Evolutionary conservation across 129 eudicot genomes (phyloP).

Genomic region (Sambucus nigra): DNA sequence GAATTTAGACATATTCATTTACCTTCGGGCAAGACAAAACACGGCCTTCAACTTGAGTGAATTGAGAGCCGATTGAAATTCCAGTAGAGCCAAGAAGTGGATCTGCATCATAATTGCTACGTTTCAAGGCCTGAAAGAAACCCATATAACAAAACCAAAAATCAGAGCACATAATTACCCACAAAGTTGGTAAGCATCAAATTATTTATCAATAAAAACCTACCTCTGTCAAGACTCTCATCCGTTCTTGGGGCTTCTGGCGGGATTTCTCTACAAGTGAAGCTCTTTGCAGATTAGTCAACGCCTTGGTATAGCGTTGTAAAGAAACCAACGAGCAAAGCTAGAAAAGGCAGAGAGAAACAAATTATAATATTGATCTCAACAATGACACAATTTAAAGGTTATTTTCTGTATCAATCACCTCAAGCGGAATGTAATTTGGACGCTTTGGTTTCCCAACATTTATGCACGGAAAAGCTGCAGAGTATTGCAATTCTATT

Average conservation of each 20-base stretch:
- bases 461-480: conserved; percentile 72
- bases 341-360: conserved; percentile 21
- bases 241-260: conserved; percentile 79
- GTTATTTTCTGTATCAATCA: conserved; percentile 4
- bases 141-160: neutral
- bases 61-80: conserved; percentile 47
- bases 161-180: neutral
- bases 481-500: conserved; percentile 59
- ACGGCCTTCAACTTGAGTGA: conserved; percentile 75
- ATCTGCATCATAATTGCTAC: conserved; percentile 39
- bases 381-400: neutral
- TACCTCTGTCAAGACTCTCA: conserved; percentile 55
- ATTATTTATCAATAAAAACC: conserved; percentile 7
- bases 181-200: neutral
- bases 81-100: conserved; percentile 77
- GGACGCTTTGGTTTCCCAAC: conserved; percentile 85
- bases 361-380: neutral
- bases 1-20: neutral
- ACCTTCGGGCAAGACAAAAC: conserved; percentile 71
- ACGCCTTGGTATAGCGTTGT: conserved; percentile 75
- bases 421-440: conserved; percentile 79
- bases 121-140: conserved; percentile 17
- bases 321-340: conserved; percentile 64
- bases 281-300: conserved; percentile 53
- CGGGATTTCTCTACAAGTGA: conserved; percentile 78